phyloP scores from a whole-genome alignment of 305 asterid genomes.

The Caryopteris hybrid region DNA sequence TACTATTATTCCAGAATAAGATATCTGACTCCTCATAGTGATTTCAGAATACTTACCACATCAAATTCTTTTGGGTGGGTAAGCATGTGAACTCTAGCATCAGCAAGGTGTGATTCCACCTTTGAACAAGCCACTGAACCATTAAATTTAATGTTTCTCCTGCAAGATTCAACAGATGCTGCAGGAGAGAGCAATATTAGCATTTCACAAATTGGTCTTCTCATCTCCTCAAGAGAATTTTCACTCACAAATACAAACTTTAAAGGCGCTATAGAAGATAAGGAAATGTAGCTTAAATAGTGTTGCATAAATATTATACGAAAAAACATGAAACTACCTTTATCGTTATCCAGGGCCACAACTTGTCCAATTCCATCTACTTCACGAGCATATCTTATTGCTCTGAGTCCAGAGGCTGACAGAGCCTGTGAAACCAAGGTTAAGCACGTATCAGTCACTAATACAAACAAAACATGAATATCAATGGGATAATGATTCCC shows the following conservation, averaged over 20 bases:
- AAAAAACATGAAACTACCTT: slow-evolving; percentile 38
- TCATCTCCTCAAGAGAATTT: neutral
- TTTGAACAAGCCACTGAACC: slow-evolving; percentile 79
- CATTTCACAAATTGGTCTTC: neutral
- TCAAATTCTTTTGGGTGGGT: slow-evolving; percentile 97
- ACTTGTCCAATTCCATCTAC: slow-evolving; percentile 89
- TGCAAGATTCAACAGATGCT: slow-evolving; percentile 90
- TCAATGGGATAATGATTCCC: neutral
- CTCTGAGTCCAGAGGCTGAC: slow-evolving; percentile 95
- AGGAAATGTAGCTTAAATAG: neutral
- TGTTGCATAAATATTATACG: neutral
- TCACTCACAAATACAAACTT: neutral
- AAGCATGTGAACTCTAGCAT: slow-evolving; percentile 95
- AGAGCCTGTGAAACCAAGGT: slow-evolving; percentile 53
- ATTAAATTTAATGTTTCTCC: slow-evolving; percentile 87
- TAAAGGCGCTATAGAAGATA: neutral
- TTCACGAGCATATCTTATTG: slow-evolving; percentile 94
- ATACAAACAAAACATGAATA: neutral
- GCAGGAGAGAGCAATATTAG: slow-evolving; percentile 32
- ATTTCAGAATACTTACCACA: slow-evolving; percentile 49
- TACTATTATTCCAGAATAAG: neutral
- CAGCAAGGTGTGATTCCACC: slow-evolving; percentile 88
- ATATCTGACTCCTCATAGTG: neutral
- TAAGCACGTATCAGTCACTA: neutral
- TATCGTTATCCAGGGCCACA: slow-evolving; percentile 90